A percentile compares a stretch with the other conserved stretches of the same genome.
phyloP scores from a whole-genome alignment of 352 stramenopile genomes.

The Globisporangium spiculum region DNA sequence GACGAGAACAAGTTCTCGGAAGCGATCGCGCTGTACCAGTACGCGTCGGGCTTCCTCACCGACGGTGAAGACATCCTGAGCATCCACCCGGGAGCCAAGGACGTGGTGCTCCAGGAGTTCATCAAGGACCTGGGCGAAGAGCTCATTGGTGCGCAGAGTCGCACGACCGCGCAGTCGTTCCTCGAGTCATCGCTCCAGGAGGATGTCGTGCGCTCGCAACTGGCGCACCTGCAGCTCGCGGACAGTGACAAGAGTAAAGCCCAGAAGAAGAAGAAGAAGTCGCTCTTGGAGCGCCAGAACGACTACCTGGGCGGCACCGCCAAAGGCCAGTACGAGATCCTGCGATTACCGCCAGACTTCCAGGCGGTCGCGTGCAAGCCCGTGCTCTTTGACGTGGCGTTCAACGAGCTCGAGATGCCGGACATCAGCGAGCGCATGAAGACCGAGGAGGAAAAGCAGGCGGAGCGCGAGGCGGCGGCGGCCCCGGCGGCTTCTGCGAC shows the following conservation, averaged over 20 bases:
- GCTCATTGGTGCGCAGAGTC: constrained; percentile 59
- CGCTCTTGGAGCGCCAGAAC: constrained; percentile 53
- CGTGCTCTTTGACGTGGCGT: constrained; percentile 79
- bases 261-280: constrained; percentile 25
- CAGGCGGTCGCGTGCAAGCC: constrained; percentile 69
- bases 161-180: constrained; percentile 72
- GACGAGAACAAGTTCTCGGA: constrained; percentile 66
- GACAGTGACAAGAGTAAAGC: constrained; percentile 21
- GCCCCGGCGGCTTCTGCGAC: constrained; percentile 25
- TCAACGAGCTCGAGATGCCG: constrained; percentile 79
- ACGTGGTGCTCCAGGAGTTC: constrained; percentile 61
- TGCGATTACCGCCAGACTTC: constrained; percentile 66
- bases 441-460: constrained; percentile 68
- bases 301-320: constrained; percentile 47
- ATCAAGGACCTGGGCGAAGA: constrained; percentile 57
- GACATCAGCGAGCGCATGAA: constrained; percentile 75
- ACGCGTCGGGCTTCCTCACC: constrained; percentile 53
- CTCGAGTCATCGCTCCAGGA: constrained; percentile 54
- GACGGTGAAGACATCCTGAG: constrained; percentile 61
- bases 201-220: constrained; percentile 55
- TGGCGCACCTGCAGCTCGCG: constrained; percentile 55
- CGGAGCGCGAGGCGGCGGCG: constrained; percentile 37
- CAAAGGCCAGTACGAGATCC: constrained; percentile 56
- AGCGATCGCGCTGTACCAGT: constrained; percentile 68
- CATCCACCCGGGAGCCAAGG: constrained; percentile 55